Base-by-base conservation (phyloP, 208 protist genomes). In the Tritrichomonas foetus region DNA sequence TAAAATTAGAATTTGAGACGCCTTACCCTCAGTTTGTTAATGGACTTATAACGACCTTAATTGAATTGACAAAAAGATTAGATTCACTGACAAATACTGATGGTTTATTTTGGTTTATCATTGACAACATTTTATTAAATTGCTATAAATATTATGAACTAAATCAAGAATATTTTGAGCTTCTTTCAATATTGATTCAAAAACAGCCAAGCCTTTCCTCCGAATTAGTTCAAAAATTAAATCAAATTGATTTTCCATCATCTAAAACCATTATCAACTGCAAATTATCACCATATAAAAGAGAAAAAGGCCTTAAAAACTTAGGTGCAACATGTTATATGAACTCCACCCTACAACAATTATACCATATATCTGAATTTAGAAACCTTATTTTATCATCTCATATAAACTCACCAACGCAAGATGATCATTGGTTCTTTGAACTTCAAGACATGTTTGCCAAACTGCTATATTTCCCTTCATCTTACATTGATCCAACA, bases 311-410 rank as follows among this genome's bases (percentile, higher is more conserved):
- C 33, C 47, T 89, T 9, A 89, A 57, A 16, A 89, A 89, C 27
- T 57, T 89, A 39, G 78, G 78, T 20, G 41, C 78, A 22, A 89
- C 78, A 57, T 89, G 78, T 39, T 89, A 89, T 30, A 57, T 89
- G 27, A 89, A 89, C 22, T 89, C 78, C 0, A 57, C 57, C 14
- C 22, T 89, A 2, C 78, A 89, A 30, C 41, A 57, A 16, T 39
- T 89, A 0, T 89, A 39, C 30, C 47, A 44, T 0, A 47, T 33
- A 27, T 57, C 30, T 20, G 0, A 14, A 27, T 89, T 53, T 16
- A 53, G 78, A 89, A 16, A 61, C 53, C 53, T 61, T 16, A 61
- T 61, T 16, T 61, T 61, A 16, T 61, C 53, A 61, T 61, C 5
- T 16, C 53, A 61, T 5, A n/a, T 69, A n/a, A 69, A 69, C 5